These are phyloP conservation scores for Pseudogymnoascus destructans DNA, from an alignment of 2,329 filamentous ascomycete species.

Conservation along the genomic window DNA sequence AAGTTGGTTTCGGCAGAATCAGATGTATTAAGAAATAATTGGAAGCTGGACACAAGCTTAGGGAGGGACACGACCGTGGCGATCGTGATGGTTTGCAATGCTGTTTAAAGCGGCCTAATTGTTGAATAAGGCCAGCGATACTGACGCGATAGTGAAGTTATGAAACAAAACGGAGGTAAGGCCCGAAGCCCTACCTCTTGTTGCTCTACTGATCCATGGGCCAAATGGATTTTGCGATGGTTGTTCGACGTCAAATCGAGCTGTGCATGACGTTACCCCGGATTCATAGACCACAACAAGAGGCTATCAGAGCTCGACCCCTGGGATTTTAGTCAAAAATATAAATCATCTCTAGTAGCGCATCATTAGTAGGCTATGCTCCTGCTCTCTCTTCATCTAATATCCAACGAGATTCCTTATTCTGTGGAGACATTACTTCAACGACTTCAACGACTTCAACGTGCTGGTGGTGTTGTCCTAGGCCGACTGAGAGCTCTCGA, in stretches of 20 bases:
- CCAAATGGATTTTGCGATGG: background rate
- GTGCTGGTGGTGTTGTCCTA: background rate
- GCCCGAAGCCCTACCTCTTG: background rate
- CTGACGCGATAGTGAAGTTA: background rate
- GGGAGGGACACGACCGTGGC: background rate
- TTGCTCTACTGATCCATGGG: background rate
- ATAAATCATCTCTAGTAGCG: background rate
- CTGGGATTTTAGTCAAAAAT: background rate
- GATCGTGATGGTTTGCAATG: background rate
- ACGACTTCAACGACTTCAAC: background rate
- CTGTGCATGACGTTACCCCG: background rate
- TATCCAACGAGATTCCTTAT: background rate
- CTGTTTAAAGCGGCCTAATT: background rate
- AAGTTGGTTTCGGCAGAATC: background rate
- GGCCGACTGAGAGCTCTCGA: background rate
- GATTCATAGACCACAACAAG: background rate
- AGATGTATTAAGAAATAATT: background rate
- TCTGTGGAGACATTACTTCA: background rate
- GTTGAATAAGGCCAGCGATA: background rate
- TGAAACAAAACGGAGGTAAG: background rate
- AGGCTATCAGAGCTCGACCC: background rate
- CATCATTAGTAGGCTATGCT: background rate
- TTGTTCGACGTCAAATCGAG: background rate
- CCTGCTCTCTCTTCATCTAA: background rate
- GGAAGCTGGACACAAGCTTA: background rate